Evolutionary conservation across 176 grass and related monocot genomes (phyloP).

Genomic region (Areca catechu): DNA sequence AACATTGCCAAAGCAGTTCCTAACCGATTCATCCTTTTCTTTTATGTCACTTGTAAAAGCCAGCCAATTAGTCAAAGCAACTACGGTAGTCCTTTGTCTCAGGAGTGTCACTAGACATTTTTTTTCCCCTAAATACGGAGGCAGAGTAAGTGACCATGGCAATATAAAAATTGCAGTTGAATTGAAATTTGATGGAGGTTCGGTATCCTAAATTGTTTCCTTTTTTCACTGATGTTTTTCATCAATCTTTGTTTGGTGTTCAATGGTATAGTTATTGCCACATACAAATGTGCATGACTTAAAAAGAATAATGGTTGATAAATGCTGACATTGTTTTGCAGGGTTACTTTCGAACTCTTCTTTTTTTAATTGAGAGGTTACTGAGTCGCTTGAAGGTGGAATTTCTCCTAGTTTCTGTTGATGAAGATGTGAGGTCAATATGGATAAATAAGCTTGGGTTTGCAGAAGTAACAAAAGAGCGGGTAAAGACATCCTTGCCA

Average conservation of each 20-base stretch:
- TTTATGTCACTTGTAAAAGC: no score
- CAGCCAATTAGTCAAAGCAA: no score
- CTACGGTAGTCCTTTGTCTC: no score
- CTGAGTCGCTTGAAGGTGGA: constrained; percentile 36
- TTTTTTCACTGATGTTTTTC: neutral
- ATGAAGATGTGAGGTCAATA: constrained; percentile 47
- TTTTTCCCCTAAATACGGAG: no score
- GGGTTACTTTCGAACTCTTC: constrained; percentile 59
- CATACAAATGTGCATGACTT: neutral
- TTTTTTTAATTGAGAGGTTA: constrained; percentile 41
- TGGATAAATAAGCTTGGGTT: constrained; percentile 77
- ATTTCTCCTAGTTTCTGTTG: constrained; percentile 35
- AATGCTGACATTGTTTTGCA: constrained; percentile 10
- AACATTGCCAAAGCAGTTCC: no score
- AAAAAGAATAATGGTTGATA: no score
- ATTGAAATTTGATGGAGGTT: no score
- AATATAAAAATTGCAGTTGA: no score
- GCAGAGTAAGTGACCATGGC: no score
- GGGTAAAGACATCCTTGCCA: constrained; percentile 24
- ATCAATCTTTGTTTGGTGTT: neutral
- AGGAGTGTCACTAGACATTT: no score
- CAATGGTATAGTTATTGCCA: neutral
- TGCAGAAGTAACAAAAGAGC: constrained; percentile 45
- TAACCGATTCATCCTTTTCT: no score
- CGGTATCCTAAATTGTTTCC: neutral